These are phyloP conservation scores for Tilletia horrida DNA, from an alignment of 1,284 basidiomycete genomes.

Conservation along the genomic window DNA sequence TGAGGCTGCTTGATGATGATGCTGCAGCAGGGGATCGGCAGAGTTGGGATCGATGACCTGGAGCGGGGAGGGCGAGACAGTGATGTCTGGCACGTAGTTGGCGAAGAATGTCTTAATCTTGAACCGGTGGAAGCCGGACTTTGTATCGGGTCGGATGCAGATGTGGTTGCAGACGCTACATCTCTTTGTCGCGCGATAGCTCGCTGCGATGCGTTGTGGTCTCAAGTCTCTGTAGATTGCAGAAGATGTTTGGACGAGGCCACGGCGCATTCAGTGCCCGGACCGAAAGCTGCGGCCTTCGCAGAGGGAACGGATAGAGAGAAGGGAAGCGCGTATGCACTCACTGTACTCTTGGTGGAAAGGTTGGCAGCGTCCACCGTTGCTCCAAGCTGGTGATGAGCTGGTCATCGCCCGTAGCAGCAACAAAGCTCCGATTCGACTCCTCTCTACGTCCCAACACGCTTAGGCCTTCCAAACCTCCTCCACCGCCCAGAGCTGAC, in stretches of 20 bases:
- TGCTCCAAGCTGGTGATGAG: slow-evolving; percentile 72
- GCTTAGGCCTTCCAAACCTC: slow-evolving; percentile 13
- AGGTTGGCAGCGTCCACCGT: slow-evolving; percentile 68
- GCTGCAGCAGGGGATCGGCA: slow-evolving; percentile 57
- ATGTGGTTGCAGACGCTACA: slow-evolving; percentile 92
- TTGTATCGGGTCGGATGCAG: slow-evolving; percentile 95
- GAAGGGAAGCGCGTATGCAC: too few relatives aligned
- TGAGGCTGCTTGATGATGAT: slow-evolving; percentile 57
- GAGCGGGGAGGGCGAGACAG: slow-evolving; percentile 45
- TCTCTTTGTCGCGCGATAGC: slow-evolving; percentile 88
- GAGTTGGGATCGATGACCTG: slow-evolving; percentile 22
- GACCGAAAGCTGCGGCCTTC: too few relatives aligned
- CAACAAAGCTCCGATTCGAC: slow-evolving; percentile 68
- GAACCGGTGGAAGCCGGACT: slow-evolving; percentile 84
- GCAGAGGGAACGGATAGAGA: too few relatives aligned
- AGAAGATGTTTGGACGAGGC: too few relatives aligned
- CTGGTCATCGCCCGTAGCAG: slow-evolving; percentile 62
- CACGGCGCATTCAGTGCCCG: too few relatives aligned
- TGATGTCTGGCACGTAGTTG: slow-evolving; percentile 60
- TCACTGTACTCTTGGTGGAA: slow-evolving; percentile 2
- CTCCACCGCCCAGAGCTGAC: too few relatives aligned
- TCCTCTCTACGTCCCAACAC: slow-evolving; percentile 61
- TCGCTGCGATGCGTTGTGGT: slow-evolving; percentile 82
- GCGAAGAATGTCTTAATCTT: slow-evolving; percentile 72
- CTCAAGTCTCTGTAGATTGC: slow-evolving; percentile 66